These are phyloP conservation scores for Aspergillus sp. DNA, from an alignment of 2,329 filamentous ascomycete species.

Conservation along the genomic window DNA sequence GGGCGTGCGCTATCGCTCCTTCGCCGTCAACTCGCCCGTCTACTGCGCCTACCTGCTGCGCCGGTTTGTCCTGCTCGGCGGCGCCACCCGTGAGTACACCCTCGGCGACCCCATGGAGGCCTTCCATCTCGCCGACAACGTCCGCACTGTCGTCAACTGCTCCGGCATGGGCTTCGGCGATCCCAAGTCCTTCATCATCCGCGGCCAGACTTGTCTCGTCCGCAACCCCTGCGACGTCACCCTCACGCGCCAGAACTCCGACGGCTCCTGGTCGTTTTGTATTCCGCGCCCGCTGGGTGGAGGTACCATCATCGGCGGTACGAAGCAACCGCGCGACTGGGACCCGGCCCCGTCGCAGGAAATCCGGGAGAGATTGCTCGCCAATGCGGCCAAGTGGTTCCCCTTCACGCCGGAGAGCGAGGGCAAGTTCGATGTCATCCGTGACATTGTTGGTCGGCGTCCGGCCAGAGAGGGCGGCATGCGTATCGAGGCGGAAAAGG, in stretches of 20 bases:
- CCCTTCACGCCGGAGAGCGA: conserved; percentile 37
- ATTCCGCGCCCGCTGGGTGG: conserved; percentile 62
- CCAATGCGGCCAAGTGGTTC: conserved; percentile 40
- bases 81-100: conserved; percentile 28
- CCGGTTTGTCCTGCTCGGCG: conserved; percentile 40
- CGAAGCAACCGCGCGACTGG: conserved; percentile 61
- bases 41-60: conserved; percentile 44
- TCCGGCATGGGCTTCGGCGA: conserved; percentile 45
- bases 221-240: conserved; percentile 44
- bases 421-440: conserved; percentile 42
- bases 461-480: conserved; percentile 48
- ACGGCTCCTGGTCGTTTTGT: conserved; percentile 63
- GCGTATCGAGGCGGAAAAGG: conserved; percentile 53
- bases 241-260: conserved; percentile 61
- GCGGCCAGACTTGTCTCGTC: conserved; percentile 50
- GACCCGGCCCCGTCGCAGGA: conserved; percentile 48
- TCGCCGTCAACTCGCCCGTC: conserved; percentile 44
- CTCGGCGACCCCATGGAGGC: conserved; percentile 34
- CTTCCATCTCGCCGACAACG: conserved; percentile 34
- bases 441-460: conserved; percentile 47
- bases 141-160: conserved; percentile 45
- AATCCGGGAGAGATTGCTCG: conserved; percentile 50
- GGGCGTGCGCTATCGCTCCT: conserved; percentile 43
- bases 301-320: conserved; percentile 66
- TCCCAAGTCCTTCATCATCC: conserved; percentile 43